Evolutionary conservation across 306 rosid genomes (phyloP).

Genomic region (Trichosanthes truncata): DNA sequence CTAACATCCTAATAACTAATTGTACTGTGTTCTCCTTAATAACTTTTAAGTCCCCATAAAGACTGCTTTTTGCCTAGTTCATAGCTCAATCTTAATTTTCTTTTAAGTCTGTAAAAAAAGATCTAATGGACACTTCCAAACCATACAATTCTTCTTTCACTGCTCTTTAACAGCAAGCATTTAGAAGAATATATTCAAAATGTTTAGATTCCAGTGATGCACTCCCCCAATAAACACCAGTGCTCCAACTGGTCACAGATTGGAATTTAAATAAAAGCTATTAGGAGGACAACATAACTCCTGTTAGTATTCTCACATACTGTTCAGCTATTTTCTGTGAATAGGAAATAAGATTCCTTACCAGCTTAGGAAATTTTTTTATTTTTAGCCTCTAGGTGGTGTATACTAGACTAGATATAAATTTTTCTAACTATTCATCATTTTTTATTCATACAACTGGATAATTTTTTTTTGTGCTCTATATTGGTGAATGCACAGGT

Average conservation of each 20-base stretch:
- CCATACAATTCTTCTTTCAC: not conserved
- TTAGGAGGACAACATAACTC: not conserved
- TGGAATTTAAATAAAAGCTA: not conserved
- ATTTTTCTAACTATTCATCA: not conserved
- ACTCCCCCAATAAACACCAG: not conserved
- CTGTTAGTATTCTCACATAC: not conserved
- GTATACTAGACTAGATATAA: not conserved
- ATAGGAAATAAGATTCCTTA: not conserved
- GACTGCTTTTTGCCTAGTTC: not conserved
- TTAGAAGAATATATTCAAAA: not conserved
- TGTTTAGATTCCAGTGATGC: not conserved
- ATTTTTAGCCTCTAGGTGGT: not conserved
- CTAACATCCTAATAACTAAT: not conserved
- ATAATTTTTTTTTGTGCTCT: not conserved
- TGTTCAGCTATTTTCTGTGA: not conserved
- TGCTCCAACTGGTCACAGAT: not conserved
- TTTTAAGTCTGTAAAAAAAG: not conserved
- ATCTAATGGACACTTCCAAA: not conserved
- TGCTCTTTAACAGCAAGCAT: not conserved
- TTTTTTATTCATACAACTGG: not conserved
- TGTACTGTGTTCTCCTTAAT: not conserved
- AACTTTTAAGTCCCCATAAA: not conserved
- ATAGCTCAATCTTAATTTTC: not conserved
- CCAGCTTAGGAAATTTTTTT: not conserved
- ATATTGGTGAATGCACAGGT: not conserved